Evolutionary conservation across 2,329 filamentous ascomycete species (phyloP), one percentile per base, ranked within the genome.

Genomic region (Ascochyta viciae-villosae): DNA sequence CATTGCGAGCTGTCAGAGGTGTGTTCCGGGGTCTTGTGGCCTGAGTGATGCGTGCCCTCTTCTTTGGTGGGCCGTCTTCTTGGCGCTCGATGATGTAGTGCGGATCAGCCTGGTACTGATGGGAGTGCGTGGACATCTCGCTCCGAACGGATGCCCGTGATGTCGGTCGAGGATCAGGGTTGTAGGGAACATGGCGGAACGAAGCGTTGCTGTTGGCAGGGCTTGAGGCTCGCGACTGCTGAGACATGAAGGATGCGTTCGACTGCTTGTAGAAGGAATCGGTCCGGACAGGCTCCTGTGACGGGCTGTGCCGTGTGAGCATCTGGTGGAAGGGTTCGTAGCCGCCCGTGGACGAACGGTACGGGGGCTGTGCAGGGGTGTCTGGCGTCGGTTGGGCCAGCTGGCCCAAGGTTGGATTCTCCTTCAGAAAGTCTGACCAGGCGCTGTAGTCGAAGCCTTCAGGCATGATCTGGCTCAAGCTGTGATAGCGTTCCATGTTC

Each of bases 41-140:
- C 70, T 89, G 85, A 19, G 87, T 91, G 23, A 89, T 85, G 70
- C 91, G 95, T 31, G 88, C 92, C 67, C 93, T 85, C 77, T 96
- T 97, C 67, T 87, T 89, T 60, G 82, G 80, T 24, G 84, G 84
- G 5, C 81, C 81, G 47, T 88, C 86, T 52, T 82, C 74, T 51
- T 72, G 67, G 26, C 68, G 63, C 29, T 75, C 69, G 19, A 68
- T 57, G 23, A 62, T 46, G 58, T 67, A 66, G 16, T 62, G 59
- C 33, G 65, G 63, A 33, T 65, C 60, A 55, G 57, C 53, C 5
- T 55, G 55, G 46, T 64, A 61, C 39, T 65, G 60, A 47, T 69
- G 62, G 9, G 60, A 39, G 35, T 62, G 57, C 16, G 62, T 55
- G 19, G 60, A 60, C 19, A 58, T 57, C 34, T 75, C 71, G 54